phyloP scores from a whole-genome alignment of 352 stramenopile species.

The Aphanomyces invadans region DNA sequence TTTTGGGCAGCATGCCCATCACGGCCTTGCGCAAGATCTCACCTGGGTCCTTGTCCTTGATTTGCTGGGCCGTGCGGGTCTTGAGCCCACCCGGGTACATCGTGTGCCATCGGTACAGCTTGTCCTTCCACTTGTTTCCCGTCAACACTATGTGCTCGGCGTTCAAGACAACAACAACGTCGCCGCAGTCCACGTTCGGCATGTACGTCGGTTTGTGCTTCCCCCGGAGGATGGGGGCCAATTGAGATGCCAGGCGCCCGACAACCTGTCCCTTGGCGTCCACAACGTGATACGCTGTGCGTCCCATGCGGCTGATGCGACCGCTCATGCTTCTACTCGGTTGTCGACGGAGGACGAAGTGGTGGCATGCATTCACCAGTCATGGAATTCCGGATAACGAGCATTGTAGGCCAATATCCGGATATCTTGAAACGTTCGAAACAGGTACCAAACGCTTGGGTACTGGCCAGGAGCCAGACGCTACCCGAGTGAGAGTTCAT shows the following conservation, averaged over 20 bases:
- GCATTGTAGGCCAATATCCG: not conserved
- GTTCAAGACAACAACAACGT: slow-evolving; percentile 97
- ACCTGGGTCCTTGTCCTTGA: slow-evolving; percentile 92
- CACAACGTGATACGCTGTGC: slow-evolving; percentile 91
- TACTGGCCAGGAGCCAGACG: too few relatives aligned
- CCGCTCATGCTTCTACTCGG: slow-evolving; percentile 18
- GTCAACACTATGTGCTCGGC: slow-evolving; percentile 93
- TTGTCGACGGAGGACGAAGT: not conserved
- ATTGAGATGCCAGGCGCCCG: slow-evolving; percentile 91
- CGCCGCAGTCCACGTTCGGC: slow-evolving; percentile 96
- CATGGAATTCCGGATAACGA: slow-evolving; percentile 4
- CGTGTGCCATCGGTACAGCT: slow-evolving; percentile 98
- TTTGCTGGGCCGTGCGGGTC: slow-evolving; percentile 89
- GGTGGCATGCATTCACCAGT: slow-evolving; percentile 11
- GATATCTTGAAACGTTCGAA: too few relatives aligned
- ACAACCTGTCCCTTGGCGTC: slow-evolving; percentile 95
- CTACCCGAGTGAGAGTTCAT: too few relatives aligned
- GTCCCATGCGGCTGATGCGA: slow-evolving; percentile 19
- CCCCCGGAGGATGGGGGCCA: slow-evolving; percentile 93
- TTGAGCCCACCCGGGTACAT: slow-evolving; percentile 96
- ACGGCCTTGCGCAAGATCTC: slow-evolving; percentile 94
- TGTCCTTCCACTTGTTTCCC: slow-evolving; percentile 95
- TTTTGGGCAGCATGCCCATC: slow-evolving; percentile 96
- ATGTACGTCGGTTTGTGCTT: slow-evolving; percentile 99
- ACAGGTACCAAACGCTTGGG: not conserved